Percentiles rank a stretch among this genome's conserved stretches.
Evolutionary conservation across 805 yeast genomes (phyloP).

Genomic region (Priceomyces medius): DNA sequence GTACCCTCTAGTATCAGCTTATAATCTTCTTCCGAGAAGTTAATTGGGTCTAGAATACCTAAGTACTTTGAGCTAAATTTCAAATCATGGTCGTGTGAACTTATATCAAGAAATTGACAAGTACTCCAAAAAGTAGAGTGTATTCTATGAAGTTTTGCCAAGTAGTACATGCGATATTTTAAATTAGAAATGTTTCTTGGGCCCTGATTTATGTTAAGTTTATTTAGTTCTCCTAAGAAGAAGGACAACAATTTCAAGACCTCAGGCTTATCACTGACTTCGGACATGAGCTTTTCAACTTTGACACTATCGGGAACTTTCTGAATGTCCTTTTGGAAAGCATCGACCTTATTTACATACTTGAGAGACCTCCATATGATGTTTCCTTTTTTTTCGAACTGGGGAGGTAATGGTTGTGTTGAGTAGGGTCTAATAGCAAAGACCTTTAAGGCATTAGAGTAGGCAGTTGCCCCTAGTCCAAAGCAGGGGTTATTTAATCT

Average conservation of each 20-base stretch:
- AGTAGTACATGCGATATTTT: slow-evolving; percentile 20
- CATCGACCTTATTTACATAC: slow-evolving; percentile 29
- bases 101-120: slow-evolving; percentile 28
- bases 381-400: slow-evolving; percentile 10
- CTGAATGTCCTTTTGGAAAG: slow-evolving; percentile 19
- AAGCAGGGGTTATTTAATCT: no score
- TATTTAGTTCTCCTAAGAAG: slow-evolving; percentile 31
- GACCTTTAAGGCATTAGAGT: no score
- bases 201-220: slow-evolving; percentile 24
- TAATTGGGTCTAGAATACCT: slow-evolving; percentile 40
- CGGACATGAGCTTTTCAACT: slow-evolving; percentile 22
- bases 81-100: slow-evolving; percentile 30
- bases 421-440: background rate
- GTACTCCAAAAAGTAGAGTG: slow-evolving; percentile 40
- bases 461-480: no score
- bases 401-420: slow-evolving; percentile 2
- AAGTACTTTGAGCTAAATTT: slow-evolving; percentile 21
- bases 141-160: slow-evolving; percentile 22
- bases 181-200: slow-evolving; percentile 11
- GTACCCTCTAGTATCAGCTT: slow-evolving; percentile 26
- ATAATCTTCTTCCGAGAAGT: slow-evolving; percentile 29
- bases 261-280: slow-evolving; percentile 26
- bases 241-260: slow-evolving; percentile 27
- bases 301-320: slow-evolving; percentile 20
- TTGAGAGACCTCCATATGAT: slow-evolving; percentile 19